Conservation (phyloP, 805 yeast species). For the Schwanniomyces sp. region DNA sequence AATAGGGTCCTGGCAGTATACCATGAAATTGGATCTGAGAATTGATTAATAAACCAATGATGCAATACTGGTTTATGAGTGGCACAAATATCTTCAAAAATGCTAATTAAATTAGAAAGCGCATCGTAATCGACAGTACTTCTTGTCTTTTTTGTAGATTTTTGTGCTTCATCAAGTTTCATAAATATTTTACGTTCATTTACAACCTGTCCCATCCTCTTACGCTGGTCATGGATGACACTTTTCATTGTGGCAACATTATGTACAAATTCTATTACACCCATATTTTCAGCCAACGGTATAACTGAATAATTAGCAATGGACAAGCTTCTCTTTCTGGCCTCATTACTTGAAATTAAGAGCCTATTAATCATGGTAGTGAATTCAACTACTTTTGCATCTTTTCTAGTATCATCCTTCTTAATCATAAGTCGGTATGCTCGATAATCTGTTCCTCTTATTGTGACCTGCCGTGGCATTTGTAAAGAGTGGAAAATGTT, state of each 20-base stretch:
- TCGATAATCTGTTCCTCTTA: constrained; percentile 78
- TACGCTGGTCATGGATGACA: constrained; percentile 27
- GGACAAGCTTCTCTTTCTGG: constrained; percentile 67
- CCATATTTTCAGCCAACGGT: constrained; percentile 82
- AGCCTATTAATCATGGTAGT: constrained; percentile 83
- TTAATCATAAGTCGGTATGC: constrained; percentile 77
- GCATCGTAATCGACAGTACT: constrained; percentile 9
- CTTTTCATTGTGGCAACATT: constrained; percentile 37
- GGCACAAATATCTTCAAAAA: constrained; percentile 25
- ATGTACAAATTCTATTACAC: constrained; percentile 69
- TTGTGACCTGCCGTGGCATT: constrained; percentile 74
- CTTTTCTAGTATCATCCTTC: constrained; percentile 91
- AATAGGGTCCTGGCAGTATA: constrained; percentile 72
- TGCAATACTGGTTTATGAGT: constrained; percentile 69
- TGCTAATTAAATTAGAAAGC: constrained; percentile 15
- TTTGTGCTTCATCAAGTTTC: constrained; percentile 33
- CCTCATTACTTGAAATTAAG: constrained; percentile 62
- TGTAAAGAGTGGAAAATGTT: constrained; percentile 79
- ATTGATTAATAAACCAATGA: constrained; percentile 84
- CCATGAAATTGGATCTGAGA: constrained; percentile 91
- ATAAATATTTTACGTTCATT: constrained; percentile 28
- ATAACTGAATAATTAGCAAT: constrained; percentile 86
- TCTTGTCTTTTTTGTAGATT: constrained; percentile 15
- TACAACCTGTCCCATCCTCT: constrained; percentile 20
- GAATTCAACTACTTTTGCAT: constrained; percentile 90